Percentiles rank a stretch among this genome's conserved stretches.
Evolutionary conservation across 257 asterid genomes (phyloP).

Genomic region (Solanum raphanifolium): DNA sequence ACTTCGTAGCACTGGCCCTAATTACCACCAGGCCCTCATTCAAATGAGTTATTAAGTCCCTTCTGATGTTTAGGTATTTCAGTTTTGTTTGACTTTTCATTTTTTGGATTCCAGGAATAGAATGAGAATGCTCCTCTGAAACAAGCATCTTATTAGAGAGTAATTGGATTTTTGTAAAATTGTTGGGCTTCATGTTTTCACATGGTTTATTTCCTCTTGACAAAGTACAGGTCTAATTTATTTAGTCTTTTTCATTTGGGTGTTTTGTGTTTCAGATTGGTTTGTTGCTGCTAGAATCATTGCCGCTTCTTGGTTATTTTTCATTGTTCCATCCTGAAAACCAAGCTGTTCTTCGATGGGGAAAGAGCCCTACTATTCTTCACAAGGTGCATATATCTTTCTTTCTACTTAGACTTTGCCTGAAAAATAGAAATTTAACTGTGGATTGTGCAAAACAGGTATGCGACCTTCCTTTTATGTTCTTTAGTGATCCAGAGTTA

Average conservation of each 20-base stretch:
- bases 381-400: slow-evolving; percentile 57
- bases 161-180: not conserved
- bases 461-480: slow-evolving; percentile 85
- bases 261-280: slow-evolving; percentile 47
- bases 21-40: not conserved
- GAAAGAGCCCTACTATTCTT: slow-evolving; percentile 97
- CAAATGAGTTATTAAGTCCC: not conserved
- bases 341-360: slow-evolving; percentile 98
- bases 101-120: not conserved
- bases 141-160: not conserved
- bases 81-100: not conserved
- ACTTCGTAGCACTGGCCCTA: not conserved
- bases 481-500: slow-evolving; percentile 89
- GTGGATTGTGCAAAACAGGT: slow-evolving; percentile 36
- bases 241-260: not conserved
- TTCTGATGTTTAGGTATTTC: not conserved
- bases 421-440: slow-evolving; percentile 12
- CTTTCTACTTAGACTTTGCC: not conserved
- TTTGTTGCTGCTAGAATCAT: slow-evolving; percentile 65
- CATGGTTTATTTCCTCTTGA: not conserved
- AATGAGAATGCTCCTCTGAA: not conserved
- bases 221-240: not conserved
- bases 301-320: slow-evolving; percentile 85
- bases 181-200: not conserved
- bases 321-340: slow-evolving; percentile 79